Evolutionary conservation across 2,329 filamentous ascomycete genomes (phyloP), one percentile per base, ranked within the genome.

Genomic region (Pyricularia sp.): DNA sequence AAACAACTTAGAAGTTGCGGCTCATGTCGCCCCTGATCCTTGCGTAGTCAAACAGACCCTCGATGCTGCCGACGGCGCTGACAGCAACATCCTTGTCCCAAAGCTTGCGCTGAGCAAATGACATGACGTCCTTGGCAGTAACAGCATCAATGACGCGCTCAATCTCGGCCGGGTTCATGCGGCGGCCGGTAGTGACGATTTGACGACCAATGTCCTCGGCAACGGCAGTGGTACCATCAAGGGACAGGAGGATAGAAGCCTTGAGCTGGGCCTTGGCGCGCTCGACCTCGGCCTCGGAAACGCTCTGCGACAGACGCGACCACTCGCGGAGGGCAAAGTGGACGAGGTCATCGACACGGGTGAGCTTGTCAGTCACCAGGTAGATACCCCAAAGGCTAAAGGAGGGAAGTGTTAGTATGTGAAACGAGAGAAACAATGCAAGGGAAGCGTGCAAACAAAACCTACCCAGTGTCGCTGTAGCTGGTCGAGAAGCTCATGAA

Each of bases 401-500:
- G 67, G 23, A 58, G 58, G 69, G 71, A 58, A 69, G 69, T n/a
- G 64, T 17, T 14, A 63, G 11, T n/a, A 23, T 11, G 42, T n/a
- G n/a, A 17, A 25, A 68, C 67, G 33, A 42, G 68, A 36, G 66
- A 26, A 33, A 26, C 42, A 63, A 61, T 55, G 36, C 66, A 23
- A 25, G 1, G 1, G 30, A 25, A 6, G 25, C 33, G 23, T n/a
- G 4, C 59, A 7, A 63, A n/a, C 23, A 30, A 63, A 67, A 80
- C 90, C 82, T 88, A 97, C 93, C 94, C 95, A 80, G 95, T 99
- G 81, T 99, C 95, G 79, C 94, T 98, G 85, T 99, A 99, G 86
- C 93, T 97, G 74, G 95, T 99, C 73, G 94, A 97, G 85, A 99
- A 99, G 85, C 92, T 97, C 96, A 99, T 99, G 88, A 97, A 99